A percentile compares a stretch with the other conserved stretches of the same genome.
phyloP scores from a whole-genome alignment of 192 early-diverging fungal species.

The Lunasporangiospora selenospora region DNA sequence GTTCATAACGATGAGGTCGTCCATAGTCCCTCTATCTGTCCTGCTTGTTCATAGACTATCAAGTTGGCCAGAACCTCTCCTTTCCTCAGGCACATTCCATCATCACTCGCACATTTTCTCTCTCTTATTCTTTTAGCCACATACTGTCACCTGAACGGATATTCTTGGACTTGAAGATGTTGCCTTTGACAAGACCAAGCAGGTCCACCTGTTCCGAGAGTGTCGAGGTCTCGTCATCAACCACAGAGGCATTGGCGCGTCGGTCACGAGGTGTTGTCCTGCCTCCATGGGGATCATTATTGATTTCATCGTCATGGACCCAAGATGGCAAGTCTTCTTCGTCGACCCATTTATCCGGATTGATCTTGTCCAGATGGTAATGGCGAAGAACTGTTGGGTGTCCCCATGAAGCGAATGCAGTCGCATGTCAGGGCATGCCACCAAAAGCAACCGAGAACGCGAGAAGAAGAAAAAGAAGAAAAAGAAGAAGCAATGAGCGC shows the following conservation, averaged over 20 bases:
- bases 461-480: neutral
- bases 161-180: conserved; percentile 26
- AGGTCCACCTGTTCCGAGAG: conserved; percentile 57
- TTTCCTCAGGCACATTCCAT: too few relatives aligned
- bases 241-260: conserved; percentile 3
- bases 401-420: too few relatives aligned
- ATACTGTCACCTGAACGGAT: conserved; percentile 28
- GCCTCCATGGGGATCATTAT: conserved; percentile 24
- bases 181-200: conserved; percentile 48
- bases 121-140: too few relatives aligned
- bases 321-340: conserved; percentile 45
- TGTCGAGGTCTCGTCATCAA: conserved; percentile 31
- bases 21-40: too few relatives aligned
- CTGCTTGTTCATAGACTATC: too few relatives aligned
- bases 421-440: too few relatives aligned
- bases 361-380: conserved; percentile 57
- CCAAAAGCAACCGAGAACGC: neutral
- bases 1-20: too few relatives aligned
- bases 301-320: conserved; percentile 43
- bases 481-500: neutral
- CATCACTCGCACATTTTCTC: too few relatives aligned
- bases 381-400: conserved; percentile 52
- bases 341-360: conserved; percentile 60
- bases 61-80: too few relatives aligned
- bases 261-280: conserved; percentile 24